Conservation (phyloP, 2,329 filamentous ascomycete genomes). For the Epichloe hybrida region DNA sequence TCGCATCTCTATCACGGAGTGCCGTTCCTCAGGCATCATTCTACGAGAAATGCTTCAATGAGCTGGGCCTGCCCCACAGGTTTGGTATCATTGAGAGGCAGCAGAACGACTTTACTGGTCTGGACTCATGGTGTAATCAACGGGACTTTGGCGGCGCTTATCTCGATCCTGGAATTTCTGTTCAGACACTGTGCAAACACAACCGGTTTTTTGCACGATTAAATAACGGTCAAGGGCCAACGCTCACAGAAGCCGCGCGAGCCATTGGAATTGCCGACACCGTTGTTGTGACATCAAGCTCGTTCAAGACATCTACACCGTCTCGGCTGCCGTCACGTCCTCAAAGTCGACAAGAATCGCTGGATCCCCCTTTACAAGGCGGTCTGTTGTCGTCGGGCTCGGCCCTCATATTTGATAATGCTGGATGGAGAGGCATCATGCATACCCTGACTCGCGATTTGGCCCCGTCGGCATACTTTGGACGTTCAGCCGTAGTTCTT, state of each 20-base stretch:
- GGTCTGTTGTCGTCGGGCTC: constrained; percentile 32
- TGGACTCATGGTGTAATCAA: constrained; percentile 61
- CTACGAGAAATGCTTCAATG: constrained; percentile 73
- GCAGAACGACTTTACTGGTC: constrained; percentile 46
- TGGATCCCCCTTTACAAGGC: constrained; percentile 11
- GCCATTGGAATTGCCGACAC: constrained; percentile 75
- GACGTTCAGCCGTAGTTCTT: constrained; percentile 61
- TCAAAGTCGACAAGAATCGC: constrained; percentile 18
- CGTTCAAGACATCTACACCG: constrained; percentile 29
- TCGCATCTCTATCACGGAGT: constrained; percentile 48
- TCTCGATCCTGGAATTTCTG: constrained; percentile 57
- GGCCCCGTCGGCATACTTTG: constrained; percentile 68
- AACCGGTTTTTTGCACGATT: constrained; percentile 37
- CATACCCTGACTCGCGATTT: constrained; percentile 70
- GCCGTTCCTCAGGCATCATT: constrained; percentile 65
- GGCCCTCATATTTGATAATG: constrained; percentile 63
- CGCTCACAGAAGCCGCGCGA: constrained; percentile 60
- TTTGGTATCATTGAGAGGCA: constrained; percentile 63
- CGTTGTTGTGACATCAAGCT: constrained; percentile 47
- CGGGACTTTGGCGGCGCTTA: constrained; percentile 71
- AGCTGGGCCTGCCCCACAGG: constrained; percentile 73
- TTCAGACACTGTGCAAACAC: constrained; percentile 44
- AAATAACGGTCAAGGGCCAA: constrained; percentile 37
- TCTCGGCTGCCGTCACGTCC: constrained; percentile 36
- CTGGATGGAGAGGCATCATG: constrained; percentile 73